phyloP scores from a whole-genome alignment of 2,329 filamentous ascomycete genomes.

The Camillea tinctor region DNA sequence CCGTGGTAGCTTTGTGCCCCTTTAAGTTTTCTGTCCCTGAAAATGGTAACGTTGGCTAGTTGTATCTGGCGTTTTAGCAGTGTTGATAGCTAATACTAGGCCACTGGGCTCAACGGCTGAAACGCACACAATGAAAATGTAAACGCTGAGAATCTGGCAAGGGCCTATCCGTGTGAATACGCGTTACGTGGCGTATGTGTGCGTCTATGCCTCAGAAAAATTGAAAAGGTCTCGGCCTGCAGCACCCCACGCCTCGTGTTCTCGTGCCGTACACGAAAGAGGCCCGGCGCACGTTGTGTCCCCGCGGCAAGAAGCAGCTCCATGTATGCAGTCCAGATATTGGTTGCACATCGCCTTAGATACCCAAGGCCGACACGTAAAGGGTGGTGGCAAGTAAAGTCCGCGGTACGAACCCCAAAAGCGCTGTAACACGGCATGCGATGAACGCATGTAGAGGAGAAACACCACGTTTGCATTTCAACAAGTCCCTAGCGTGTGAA shows the following conservation, averaged over 20 bases:
- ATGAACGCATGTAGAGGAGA: constrained; percentile 9
- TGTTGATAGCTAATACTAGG: not conserved
- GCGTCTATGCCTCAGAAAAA: not conserved
- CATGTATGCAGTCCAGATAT: not conserved
- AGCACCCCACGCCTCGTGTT: not conserved
- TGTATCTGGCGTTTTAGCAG: not conserved
- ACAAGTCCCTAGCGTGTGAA: constrained; percentile 8
- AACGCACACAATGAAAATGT: not conserved
- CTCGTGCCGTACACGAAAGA: not conserved
- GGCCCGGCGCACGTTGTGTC: not conserved
- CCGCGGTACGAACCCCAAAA: not conserved
- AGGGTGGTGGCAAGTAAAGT: not conserved
- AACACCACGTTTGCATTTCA: constrained; percentile 24
- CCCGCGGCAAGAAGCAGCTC: not conserved
- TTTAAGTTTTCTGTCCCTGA: not conserved
- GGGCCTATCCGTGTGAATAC: not conserved
- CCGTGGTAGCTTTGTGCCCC: not conserved
- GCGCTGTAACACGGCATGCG: not conserved
- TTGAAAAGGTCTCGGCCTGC: not conserved
- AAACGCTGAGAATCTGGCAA: not conserved
- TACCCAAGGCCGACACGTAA: not conserved
- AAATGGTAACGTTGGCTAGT: not conserved
- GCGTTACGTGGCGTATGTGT: not conserved
- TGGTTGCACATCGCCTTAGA: not conserved
- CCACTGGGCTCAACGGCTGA: not conserved